A percentile compares a stretch with the other conserved stretches of the same genome.
Conservation (phyloP, 345 rosid species). For the Angophora floribunda region DNA sequence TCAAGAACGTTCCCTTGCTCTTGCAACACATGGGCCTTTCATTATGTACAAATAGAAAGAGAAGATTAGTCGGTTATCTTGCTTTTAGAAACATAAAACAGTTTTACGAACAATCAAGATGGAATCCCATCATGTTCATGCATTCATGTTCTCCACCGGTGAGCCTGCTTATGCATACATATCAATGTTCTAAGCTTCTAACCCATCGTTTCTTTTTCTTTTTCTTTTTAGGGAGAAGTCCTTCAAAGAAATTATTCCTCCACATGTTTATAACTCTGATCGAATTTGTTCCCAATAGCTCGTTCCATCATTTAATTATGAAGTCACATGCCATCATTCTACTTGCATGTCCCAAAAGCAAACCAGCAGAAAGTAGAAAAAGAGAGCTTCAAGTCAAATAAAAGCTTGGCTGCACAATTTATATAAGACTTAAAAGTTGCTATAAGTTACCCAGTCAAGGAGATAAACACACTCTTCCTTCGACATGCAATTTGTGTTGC, state of each 20-base stretch:
- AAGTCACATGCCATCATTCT: not conserved
- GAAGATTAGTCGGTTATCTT: not conserved
- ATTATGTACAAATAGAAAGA: not conserved
- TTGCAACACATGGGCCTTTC: conserved; percentile 13
- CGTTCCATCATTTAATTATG: not conserved
- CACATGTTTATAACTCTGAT: not conserved
- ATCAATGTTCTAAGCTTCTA: not conserved
- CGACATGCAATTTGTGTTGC: conserved; percentile 89
- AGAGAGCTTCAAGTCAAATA: not conserved
- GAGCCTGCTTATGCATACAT: not conserved
- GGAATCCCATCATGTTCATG: not conserved
- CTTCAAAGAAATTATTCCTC: not conserved
- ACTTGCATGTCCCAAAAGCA: not conserved
- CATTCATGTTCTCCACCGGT: not conserved
- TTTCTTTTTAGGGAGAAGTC: not conserved
- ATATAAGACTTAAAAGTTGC: not conserved
- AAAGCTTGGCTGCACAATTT: not conserved
- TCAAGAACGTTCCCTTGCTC: conserved; percentile 85
- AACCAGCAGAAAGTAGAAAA: not conserved
- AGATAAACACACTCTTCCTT: conserved; percentile 90
- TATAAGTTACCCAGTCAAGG: conserved; percentile 61
- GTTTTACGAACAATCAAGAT: not conserved
- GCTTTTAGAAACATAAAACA: not conserved
- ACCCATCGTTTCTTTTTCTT: not conserved
- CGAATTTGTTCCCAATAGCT: not conserved